Evolutionary conservation across 352 stramenopile species (phyloP).

Genomic region (Thalassiosira ordinaria): DNA sequence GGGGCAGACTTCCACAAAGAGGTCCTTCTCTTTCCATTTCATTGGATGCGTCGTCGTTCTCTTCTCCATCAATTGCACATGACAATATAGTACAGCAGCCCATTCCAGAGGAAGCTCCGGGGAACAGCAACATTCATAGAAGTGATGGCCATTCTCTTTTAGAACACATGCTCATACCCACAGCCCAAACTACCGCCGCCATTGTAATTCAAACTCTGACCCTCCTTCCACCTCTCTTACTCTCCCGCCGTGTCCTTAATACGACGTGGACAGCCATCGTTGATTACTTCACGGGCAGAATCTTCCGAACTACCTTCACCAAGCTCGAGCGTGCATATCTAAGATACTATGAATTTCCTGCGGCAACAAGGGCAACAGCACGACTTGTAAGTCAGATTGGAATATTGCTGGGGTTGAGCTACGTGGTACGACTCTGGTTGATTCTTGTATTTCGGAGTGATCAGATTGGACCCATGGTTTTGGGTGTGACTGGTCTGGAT

Average conservation of each 20-base stretch:
- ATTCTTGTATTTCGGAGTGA: conserved; percentile 22
- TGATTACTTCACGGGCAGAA: conserved; percentile 68
- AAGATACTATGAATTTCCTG: conserved; percentile 70
- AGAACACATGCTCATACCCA: neutral
- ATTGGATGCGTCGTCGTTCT: conserved; percentile 10
- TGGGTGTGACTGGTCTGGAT: conserved; percentile 25
- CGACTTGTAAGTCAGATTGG: conserved; percentile 53
- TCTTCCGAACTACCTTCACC: conserved; percentile 62
- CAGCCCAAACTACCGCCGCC: conserved; percentile 15
- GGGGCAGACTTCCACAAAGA: neutral
- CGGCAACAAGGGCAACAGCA: conserved; percentile 42
- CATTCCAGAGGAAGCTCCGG: too few relatives aligned
- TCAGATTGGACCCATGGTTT: conserved; percentile 12
- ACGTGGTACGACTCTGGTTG: conserved; percentile 40
- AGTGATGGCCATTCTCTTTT: neutral
- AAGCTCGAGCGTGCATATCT: conserved; percentile 55
- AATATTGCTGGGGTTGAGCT: conserved; percentile 52
- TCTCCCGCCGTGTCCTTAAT: conserved; percentile 60
- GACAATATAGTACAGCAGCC: too few relatives aligned
- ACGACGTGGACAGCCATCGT: conserved; percentile 45
- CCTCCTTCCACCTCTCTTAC: conserved; percentile 63
- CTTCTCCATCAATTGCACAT: neutral
- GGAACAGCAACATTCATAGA: neutral
- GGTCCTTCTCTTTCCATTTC: conserved; percentile 20
- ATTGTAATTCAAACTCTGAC: conserved; percentile 34